phyloP scores from a whole-genome alignment of 1,139 yeast genomes.

The Suhomyces coccinellae region DNA sequence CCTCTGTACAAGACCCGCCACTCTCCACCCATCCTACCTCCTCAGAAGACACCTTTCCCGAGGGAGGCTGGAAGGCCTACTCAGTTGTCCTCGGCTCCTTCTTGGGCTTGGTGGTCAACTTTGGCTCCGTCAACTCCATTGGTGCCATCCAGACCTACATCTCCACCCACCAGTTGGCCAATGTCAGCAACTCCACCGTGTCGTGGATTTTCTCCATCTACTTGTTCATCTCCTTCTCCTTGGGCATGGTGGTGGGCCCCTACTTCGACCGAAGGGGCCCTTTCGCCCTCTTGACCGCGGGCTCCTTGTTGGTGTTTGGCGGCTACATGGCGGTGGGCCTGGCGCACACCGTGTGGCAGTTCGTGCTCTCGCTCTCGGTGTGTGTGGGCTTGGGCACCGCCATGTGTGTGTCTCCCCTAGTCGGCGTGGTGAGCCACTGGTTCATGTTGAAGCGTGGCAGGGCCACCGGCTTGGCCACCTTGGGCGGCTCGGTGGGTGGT shows the following conservation, averaged over 20 bases:
- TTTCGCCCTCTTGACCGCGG: conserved; percentile 25
- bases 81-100: conserved; percentile 37
- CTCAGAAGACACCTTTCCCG: conserved; percentile 17
- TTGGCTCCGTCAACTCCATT: conserved; percentile 36
- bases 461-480: conserved; percentile 39
- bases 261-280: conserved; percentile 38
- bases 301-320: conserved; percentile 28
- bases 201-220: conserved; percentile 45
- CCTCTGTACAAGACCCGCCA: no score
- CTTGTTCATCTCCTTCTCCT: conserved; percentile 31
- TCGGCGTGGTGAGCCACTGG: conserved; percentile 45
- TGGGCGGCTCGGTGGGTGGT: conserved; percentile 45
- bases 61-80: conserved; percentile 35
- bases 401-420: conserved; percentile 36
- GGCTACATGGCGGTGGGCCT: conserved; percentile 39
- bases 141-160: conserved; percentile 41
- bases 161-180: conserved; percentile 32
- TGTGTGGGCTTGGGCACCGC: conserved; percentile 39
- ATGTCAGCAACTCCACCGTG: conserved; percentile 18
- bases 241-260: conserved; percentile 39
- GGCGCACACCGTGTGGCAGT: conserved; percentile 33
- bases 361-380: conserved; percentile 35
- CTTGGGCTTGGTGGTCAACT: conserved; percentile 32
- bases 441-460: conserved; percentile 34
- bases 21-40: not conserved